Conservation (phyloP, 1,284 basidiomycete species). For the Jaminaea rosea region DNA sequence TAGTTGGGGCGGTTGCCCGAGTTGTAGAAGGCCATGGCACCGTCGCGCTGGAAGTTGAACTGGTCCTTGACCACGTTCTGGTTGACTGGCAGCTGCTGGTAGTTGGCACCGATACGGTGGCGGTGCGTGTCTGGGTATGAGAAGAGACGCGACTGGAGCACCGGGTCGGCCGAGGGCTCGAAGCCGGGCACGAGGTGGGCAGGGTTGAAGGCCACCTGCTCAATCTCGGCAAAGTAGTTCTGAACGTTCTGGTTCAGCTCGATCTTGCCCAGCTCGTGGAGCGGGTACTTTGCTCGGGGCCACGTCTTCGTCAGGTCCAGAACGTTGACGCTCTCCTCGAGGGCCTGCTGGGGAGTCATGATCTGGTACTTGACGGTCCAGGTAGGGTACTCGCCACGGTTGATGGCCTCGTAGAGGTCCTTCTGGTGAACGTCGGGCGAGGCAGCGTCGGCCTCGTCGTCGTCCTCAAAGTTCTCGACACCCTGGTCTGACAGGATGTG, state of each 20-base stretch:
- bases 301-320: constrained; percentile 33
- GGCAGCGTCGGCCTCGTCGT: constrained; percentile 14
- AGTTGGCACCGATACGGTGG: constrained; percentile 39
- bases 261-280: constrained; percentile 29
- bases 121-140: constrained; percentile 58
- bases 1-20: constrained; percentile 27
- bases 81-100: constrained; percentile 31
- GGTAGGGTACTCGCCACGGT: constrained; percentile 33
- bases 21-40: constrained; percentile 27
- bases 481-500: constrained; percentile 30
- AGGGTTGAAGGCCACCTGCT: constrained; percentile 32
- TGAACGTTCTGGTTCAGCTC: constrained; percentile 29
- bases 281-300: constrained; percentile 26
- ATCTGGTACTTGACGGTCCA: constrained; percentile 38
- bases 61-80: constrained; percentile 13
- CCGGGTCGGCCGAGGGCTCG: constrained; percentile 75
- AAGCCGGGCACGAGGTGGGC: constrained; percentile 67
- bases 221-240: constrained; percentile 40
- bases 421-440: constrained; percentile 27
- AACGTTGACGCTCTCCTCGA: constrained; percentile 18
- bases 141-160: constrained; percentile 66
- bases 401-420: constrained; percentile 39
- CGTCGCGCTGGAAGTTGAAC: constrained; percentile 31
- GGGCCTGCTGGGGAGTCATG: constrained; percentile 21
- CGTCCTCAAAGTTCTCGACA: constrained; percentile 17